Evolutionary conservation across 768 basidiomycete species (phyloP).

Genomic region (Cubamyces sp.): DNA sequence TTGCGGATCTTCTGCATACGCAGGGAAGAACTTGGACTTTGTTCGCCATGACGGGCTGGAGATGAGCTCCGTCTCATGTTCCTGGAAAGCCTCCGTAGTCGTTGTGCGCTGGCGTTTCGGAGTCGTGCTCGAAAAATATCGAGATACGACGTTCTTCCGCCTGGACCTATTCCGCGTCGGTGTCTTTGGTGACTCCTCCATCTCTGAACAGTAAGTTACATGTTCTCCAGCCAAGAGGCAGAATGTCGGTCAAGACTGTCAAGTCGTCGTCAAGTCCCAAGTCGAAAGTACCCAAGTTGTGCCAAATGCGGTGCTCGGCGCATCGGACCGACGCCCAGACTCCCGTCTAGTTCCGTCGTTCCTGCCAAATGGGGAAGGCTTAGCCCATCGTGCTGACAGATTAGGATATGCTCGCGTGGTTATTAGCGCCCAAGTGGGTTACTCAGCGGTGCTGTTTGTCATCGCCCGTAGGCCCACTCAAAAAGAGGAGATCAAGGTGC

Average conservation of each 20-base stretch:
- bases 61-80: not conserved
- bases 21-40: slow-evolving; percentile 9
- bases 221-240: not conserved
- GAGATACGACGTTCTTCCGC: not conserved
- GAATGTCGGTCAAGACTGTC: not conserved
- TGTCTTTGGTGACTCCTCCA: not conserved
- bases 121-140: slow-evolving; percentile 5
- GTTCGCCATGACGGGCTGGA: not conserved
- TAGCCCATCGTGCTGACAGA: not conserved
- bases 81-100: not conserved
- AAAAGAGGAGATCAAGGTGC: slow-evolving; percentile 21
- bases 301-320: not conserved
- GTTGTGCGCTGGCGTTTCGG: slow-evolving; percentile 1
- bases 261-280: not conserved
- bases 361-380: not conserved
- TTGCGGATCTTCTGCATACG: not conserved
- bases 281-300: not conserved
- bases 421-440: slow-evolving; percentile 12
- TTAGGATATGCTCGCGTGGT: slow-evolving; percentile 8
- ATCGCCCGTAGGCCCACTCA: slow-evolving; percentile 25
- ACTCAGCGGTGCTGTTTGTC: slow-evolving; percentile 31
- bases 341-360: not conserved
- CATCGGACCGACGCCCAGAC: not conserved
- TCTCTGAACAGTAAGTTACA: no score
- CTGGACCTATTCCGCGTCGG: not conserved